These are phyloP conservation scores for Neurospora cerealis DNA, from an alignment of 495 filamentous ascomycete genomes.

Conservation along the genomic window DNA sequence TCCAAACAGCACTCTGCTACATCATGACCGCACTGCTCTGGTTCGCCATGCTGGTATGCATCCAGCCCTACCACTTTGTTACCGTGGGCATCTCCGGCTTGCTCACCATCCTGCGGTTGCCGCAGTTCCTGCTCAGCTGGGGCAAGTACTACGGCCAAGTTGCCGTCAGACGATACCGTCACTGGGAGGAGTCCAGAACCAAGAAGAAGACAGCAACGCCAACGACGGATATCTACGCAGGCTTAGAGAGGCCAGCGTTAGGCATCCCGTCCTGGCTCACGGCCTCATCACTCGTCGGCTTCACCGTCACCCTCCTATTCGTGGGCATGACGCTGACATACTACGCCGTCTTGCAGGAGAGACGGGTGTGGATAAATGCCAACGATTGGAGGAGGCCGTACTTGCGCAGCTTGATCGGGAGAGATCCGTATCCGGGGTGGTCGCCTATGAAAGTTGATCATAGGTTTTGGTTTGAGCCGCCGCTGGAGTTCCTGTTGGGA, in stretches of 20 bases:
- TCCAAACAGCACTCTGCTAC: conserved; percentile 7
- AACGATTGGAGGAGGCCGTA: conserved; percentile 13
- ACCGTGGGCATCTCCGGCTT: conserved; percentile 1
- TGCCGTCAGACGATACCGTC: neutral
- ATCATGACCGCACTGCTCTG: conserved; percentile 12
- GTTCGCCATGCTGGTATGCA: conserved; percentile 9
- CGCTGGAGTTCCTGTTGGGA: neutral
- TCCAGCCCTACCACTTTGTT: conserved; percentile 9
- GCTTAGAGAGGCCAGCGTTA: neutral
- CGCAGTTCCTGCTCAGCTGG: neutral
- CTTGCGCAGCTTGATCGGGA: conserved; percentile 1
- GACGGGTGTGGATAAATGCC: conserved; percentile 7
- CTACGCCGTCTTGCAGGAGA: conserved; percentile 10
- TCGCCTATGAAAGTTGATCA: conserved; percentile 7
- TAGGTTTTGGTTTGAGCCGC: neutral
- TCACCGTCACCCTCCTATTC: neutral
- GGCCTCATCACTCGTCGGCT: conserved; percentile 3
- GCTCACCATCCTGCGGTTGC: neutral
- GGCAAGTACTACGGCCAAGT: neutral
- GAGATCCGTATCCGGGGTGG: conserved; percentile 6
- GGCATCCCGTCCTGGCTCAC: neutral
- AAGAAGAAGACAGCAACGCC: neutral
- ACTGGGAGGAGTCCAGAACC: neutral
- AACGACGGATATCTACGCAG: neutral
- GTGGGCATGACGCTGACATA: conserved; percentile 4